phyloP scores from a whole-genome alignment of 176 grass and related monocot species.

The Carex kokanica region DNA sequence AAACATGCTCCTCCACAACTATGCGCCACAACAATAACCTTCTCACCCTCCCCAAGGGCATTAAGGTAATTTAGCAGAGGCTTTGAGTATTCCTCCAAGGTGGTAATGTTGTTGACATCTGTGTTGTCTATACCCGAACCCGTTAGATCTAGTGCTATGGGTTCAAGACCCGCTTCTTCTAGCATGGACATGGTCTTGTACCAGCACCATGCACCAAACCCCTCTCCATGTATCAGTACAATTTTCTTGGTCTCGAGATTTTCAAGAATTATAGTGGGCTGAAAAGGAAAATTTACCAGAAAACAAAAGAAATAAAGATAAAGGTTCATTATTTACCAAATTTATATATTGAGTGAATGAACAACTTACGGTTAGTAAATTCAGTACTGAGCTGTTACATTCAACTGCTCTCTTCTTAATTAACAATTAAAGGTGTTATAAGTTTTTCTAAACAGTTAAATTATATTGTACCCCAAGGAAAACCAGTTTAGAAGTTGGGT shows the following conservation, averaged over 20 bases:
- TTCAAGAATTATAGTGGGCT: slow-evolving; percentile 42
- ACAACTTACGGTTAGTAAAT: neutral
- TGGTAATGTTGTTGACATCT: slow-evolving; percentile 72
- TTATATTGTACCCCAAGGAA: neutral
- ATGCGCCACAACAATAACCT: slow-evolving; percentile 85
- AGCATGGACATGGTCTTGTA: slow-evolving; percentile 90
- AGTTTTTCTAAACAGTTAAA: slow-evolving; percentile 2
- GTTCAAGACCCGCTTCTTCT: slow-evolving; percentile 84
- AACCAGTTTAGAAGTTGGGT: no score
- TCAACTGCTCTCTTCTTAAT: neutral
- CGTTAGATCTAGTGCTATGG: slow-evolving; percentile 77
- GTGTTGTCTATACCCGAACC: slow-evolving; percentile 88
- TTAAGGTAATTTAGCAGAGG: slow-evolving; percentile 78
- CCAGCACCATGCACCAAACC: slow-evolving; percentile 99
- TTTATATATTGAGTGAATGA: slow-evolving; percentile 10
- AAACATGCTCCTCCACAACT: slow-evolving; percentile 90
- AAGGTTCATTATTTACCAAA: slow-evolving; percentile 11
- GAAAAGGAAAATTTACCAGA: slow-evolving; percentile 10
- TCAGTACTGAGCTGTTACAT: neutral
- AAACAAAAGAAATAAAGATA: slow-evolving; percentile 6
- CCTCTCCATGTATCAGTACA: slow-evolving; percentile 92
- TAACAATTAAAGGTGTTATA: neutral
- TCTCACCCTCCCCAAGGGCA: slow-evolving; percentile 41
- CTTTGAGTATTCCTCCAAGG: slow-evolving; percentile 78
- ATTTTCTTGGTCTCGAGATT: slow-evolving; percentile 96